Conservation (phyloP, 805 yeast species). For the Zygotorulaspora chibaensis region DNA sequence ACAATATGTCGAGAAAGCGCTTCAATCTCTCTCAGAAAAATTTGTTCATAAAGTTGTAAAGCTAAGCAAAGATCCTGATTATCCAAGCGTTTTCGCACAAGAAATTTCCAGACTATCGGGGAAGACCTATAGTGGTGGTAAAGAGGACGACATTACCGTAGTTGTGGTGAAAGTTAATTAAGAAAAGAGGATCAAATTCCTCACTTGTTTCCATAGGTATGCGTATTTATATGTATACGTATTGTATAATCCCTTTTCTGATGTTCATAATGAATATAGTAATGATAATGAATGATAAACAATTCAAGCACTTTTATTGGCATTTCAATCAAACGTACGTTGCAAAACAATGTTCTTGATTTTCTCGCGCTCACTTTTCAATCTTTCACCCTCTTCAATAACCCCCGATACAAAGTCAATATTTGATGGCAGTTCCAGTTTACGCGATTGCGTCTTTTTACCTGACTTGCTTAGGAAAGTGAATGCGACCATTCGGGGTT, state of each 20-base stretch:
- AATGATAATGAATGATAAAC: too few species aligned
- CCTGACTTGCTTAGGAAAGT: slow-evolving; percentile 55
- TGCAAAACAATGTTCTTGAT: slow-evolving; percentile 52
- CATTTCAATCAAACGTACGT: slow-evolving; percentile 33
- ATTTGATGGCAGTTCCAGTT: slow-evolving; percentile 49
- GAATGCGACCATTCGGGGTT: slow-evolving; percentile 39
- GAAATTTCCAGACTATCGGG: slow-evolving; percentile 63
- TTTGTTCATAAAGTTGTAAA: slow-evolving; percentile 65
- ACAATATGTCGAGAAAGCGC: slow-evolving; percentile 26
- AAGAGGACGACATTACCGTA: slow-evolving; percentile 90
- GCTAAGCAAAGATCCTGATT: slow-evolving; percentile 66
- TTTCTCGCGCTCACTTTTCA: slow-evolving; percentile 50
- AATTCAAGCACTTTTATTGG: too few species aligned
- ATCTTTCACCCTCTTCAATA: slow-evolving; percentile 46
- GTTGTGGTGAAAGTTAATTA: slow-evolving; percentile 58
- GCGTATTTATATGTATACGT: too few species aligned
- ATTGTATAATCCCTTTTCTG: too few species aligned
- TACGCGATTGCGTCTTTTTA: slow-evolving; percentile 42
- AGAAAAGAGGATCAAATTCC: neutral
- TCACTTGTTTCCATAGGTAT: too few species aligned
- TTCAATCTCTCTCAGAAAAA: slow-evolving; percentile 45
- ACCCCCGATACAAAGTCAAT: slow-evolving; percentile 52
- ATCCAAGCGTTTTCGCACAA: slow-evolving; percentile 83
- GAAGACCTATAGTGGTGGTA: slow-evolving; percentile 79
- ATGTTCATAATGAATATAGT: too few species aligned